Conservation (phyloP, 2,329 filamentous ascomycete species). For the Trichoderma polysporum region DNA sequence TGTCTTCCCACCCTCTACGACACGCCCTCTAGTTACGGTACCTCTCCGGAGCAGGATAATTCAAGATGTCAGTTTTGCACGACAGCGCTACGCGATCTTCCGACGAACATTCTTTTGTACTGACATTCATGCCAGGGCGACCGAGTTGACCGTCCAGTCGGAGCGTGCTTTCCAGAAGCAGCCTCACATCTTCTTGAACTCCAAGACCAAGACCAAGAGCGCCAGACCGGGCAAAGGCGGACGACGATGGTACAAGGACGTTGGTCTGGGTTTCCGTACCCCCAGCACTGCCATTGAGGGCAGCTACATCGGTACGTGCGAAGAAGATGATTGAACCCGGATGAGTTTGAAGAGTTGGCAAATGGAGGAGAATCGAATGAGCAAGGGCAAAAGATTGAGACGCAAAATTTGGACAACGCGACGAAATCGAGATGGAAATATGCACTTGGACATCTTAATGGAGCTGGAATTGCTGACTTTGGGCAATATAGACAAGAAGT, state of each 20-base stretch:
- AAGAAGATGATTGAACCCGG: constrained; percentile 20
- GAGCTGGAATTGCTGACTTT: constrained; percentile 29
- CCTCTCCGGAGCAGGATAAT: constrained; percentile 41
- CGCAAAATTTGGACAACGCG: neutral
- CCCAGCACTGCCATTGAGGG: constrained; percentile 99
- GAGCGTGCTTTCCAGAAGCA: constrained; percentile 99
- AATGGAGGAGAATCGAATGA: neutral
- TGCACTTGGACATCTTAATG: neutral
- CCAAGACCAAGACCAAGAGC: constrained; percentile 86
- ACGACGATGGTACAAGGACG: constrained; percentile 97
- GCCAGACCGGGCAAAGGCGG: constrained; percentile 86
- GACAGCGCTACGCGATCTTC: constrained; percentile 23
- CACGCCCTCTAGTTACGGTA: constrained; percentile 42
- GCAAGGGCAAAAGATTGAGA: neutral
- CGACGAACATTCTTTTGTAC: constrained; percentile 27
- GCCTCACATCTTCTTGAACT: constrained; percentile 99
- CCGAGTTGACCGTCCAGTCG: constrained; percentile 98
- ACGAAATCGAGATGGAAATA: neutral
- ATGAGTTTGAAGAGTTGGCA: neutral
- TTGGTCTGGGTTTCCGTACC: constrained; percentile 98
- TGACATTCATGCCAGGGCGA: constrained; percentile 67
- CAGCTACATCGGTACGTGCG: constrained; percentile 91
- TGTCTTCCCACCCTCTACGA: constrained; percentile 40
- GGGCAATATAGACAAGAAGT: constrained; percentile 88
- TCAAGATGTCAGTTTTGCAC: constrained; percentile 43